Base-by-base conservation (phyloP, 129 eudicot species). In the Deinandra increscens region DNA sequence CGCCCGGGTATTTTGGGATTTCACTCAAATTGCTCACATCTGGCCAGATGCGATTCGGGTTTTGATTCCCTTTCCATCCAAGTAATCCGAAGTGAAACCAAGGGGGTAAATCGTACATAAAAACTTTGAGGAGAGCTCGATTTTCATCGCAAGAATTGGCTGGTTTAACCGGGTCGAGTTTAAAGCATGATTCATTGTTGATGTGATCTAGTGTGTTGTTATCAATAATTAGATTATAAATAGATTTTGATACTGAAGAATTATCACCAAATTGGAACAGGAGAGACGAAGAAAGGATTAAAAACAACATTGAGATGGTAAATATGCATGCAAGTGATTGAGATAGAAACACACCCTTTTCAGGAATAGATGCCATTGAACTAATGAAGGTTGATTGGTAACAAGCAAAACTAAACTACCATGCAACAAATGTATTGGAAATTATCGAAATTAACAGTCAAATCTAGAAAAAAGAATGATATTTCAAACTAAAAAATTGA, bases 71-170 rank as follows among this genome's bases (percentile, higher is more conserved):
- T 64, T 68, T 83, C 98, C 95, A 89, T 69, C 89, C 92, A 65
- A 93, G 64, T 56, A 89, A 78, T 73, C 95, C 92, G 34, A 93
- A 89, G 76, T 89, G 98, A 78, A 89, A 93, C 18, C 78, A 82
- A 38, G 90, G 81, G 2, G 96, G 95, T 73, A 93, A 44, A 68
- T 93, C 92, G 51, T 89, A 89, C 95, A 93, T 93, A 71, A 84
- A 93, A 0, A 88, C 92, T 78, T 45, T 83, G 0, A 93, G 80
- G 38, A 75, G 75, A 70, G 88, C 86, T n/a, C 48, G 76, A 48
- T 26, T 37, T 42, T 60, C 59, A 66, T 72, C 69, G 64, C 78
- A 75, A 9, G 19, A 73, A 12, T 3, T 11, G 6, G 43, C 9
- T 7, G 36, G 42, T 51, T 68, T 36, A 1, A 68, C 14, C 2